Conservation (phyloP, 768 basidiomycete genomes). For the Termitomyces sp. region DNA sequence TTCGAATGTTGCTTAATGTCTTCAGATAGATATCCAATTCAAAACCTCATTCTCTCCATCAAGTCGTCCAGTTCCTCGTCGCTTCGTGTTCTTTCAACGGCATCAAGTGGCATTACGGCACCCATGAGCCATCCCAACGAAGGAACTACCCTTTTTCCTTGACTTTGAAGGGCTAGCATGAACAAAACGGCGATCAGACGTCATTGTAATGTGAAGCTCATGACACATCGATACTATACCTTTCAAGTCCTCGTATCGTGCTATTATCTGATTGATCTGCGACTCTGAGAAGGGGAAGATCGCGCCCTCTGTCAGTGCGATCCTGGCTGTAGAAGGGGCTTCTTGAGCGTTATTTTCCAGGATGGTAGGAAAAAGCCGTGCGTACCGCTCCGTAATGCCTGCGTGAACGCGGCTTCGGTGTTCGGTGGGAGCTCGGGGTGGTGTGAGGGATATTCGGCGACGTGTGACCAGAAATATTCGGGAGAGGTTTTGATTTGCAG, state of each 20-base stretch:
- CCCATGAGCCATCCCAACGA: slow-evolving; percentile 42
- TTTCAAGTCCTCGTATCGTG: slow-evolving; percentile 35
- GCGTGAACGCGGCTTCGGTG: slow-evolving; percentile 2
- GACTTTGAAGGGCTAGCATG: slow-evolving; percentile 25
- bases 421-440: slow-evolving; percentile 24
- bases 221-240: slow-evolving; percentile 23
- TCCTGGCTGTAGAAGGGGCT: slow-evolving; percentile 24
- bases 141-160: slow-evolving; percentile 30
- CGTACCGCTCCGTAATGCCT: slow-evolving; percentile 6
- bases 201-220: not conserved
- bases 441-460: slow-evolving; percentile 44
- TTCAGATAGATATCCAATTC: not conserved
- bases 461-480: slow-evolving; percentile 40
- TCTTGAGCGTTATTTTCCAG: slow-evolving; percentile 7
- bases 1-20: not conserved
- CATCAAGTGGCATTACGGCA: slow-evolving; percentile 42
- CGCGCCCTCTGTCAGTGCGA: slow-evolving; percentile 27
- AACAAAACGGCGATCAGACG: slow-evolving; percentile 10
- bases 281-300: slow-evolving; percentile 35
- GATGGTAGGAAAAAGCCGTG: not conserved
- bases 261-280: slow-evolving; percentile 39
- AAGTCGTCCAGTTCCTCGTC: slow-evolving; percentile 32
- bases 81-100: slow-evolving; percentile 25
- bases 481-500: slow-evolving; percentile 24
- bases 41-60: slow-evolving; percentile 30